Percentiles rank a stretch among this genome's conserved stretches.
Conservation (phyloP, 2,329 filamentous ascomycete genomes). For the Phialocephala subalpina region DNA sequence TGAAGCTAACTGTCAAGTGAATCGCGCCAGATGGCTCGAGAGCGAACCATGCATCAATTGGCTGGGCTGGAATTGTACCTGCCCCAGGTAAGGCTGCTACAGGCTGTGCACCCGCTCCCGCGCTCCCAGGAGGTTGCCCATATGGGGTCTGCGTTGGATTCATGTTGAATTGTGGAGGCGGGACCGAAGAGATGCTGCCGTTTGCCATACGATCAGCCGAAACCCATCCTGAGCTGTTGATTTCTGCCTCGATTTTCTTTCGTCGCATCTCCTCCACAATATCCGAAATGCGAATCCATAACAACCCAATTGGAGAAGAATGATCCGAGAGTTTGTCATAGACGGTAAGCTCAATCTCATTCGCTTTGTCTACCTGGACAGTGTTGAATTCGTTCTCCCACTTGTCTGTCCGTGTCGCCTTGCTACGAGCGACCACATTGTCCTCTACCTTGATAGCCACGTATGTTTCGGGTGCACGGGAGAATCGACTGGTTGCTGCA, state of each 20-base stretch:
- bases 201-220: constrained; percentile 94
- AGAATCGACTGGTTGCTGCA: constrained; percentile 82
- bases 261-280: constrained; percentile 97
- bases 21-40: constrained; percentile 94
- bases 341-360: constrained; percentile 96
- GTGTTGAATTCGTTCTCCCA: constrained; percentile 94
- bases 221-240: constrained; percentile 95
- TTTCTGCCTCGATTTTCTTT: constrained; percentile 96
- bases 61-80: constrained; percentile 51
- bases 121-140: constrained; percentile 52
- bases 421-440: constrained; percentile 86
- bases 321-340: constrained; percentile 96
- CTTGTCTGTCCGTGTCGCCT: constrained; percentile 82
- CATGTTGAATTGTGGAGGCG: constrained; percentile 65
- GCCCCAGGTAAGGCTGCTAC: constrained; percentile 38
- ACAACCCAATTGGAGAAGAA: constrained; percentile 89
- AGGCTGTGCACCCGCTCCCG: constrained; percentile 41
- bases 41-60: constrained; percentile 96
- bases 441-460: constrained; percentile 98
- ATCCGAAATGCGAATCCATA: constrained; percentile 97
- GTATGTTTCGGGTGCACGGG: constrained; percentile 91
- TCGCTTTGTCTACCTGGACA: constrained; percentile 96
- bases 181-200: constrained; percentile 52
- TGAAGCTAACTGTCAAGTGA: constrained; percentile 88
- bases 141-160: constrained; percentile 56